Evolutionary conservation across 139 green algal species (phyloP).

Genomic region (Bryopsis sp.): DNA sequence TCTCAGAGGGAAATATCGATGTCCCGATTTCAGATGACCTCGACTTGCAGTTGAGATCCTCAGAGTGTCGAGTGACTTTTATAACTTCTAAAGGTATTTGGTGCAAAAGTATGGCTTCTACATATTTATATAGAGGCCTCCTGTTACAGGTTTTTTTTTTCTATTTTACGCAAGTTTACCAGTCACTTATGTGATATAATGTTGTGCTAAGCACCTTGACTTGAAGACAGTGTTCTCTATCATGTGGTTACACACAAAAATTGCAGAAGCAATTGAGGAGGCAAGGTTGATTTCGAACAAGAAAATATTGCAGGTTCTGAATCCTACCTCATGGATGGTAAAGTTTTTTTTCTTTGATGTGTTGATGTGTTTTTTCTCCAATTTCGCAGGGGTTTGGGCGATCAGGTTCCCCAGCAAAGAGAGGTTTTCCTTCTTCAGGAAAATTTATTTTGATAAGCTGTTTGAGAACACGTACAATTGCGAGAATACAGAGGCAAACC

Average conservation of each 20-base stretch:
- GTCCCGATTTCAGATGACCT: slow-evolving; percentile 30
- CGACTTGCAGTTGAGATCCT: slow-evolving; percentile 32
- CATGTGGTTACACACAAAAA: no score
- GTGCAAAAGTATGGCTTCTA: background rate
- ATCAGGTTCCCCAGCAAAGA: slow-evolving; percentile 30
- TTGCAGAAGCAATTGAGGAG: background rate
- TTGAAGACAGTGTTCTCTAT: no score
- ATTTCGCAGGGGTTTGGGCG: slow-evolving; percentile 26
- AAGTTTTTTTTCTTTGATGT: no score
- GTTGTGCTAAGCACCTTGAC: background rate
- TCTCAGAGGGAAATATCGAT: slow-evolving; percentile 41
- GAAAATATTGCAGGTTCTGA: background rate
- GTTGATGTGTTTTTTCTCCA: background rate
- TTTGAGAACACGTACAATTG: slow-evolving; percentile 81
- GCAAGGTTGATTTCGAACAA: background rate
- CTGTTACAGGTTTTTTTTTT: background rate
- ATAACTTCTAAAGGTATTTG: slow-evolving; percentile 7
- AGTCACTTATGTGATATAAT: background rate
- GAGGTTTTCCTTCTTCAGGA: slow-evolving; percentile 30
- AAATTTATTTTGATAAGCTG: slow-evolving; percentile 43
- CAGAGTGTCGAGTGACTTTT: slow-evolving; percentile 50
- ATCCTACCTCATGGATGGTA: background rate
- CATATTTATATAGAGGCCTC: background rate
- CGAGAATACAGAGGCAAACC: slow-evolving; percentile 39
- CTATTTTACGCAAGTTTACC: background rate